Percentiles rank a stretch among this genome's conserved stretches.
These are phyloP conservation scores for Ormosia emarginata DNA, from an alignment of 306 rosid species.

Conservation along the genomic window DNA sequence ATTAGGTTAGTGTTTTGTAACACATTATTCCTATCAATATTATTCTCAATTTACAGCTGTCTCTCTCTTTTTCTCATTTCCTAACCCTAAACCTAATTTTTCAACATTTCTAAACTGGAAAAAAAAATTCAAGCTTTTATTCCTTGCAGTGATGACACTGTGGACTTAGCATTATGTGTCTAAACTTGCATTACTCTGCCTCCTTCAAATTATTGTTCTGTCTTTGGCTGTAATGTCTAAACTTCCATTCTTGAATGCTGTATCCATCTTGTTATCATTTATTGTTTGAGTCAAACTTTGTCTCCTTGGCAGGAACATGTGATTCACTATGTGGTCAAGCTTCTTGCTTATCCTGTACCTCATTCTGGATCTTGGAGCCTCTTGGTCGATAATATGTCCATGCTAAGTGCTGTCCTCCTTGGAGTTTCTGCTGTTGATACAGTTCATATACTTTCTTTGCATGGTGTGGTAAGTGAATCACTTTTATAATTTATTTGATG, in stretches of 20 bases:
- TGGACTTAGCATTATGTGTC: not conserved
- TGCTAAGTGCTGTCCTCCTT: slow-evolving; percentile 60
- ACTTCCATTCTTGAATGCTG: not conserved
- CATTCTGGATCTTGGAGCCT: slow-evolving; percentile 49
- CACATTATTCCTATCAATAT: too few species aligned
- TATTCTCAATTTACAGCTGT: too few species aligned
- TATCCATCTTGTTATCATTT: not conserved
- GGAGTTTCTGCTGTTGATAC: slow-evolving; percentile 59
- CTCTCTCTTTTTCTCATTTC: too few species aligned
- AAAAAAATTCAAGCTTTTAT: not conserved
- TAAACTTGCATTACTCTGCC: slow-evolving; percentile 1
- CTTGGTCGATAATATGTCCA: slow-evolving; percentile 54
- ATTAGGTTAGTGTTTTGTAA: too few species aligned
- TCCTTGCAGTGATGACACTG: not conserved
- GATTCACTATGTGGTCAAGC: slow-evolving; percentile 60
- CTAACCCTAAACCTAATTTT: too few species aligned
- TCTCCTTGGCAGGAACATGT: slow-evolving; percentile 67
- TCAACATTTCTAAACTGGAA: not conserved
- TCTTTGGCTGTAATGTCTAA: not conserved
- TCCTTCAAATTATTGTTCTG: not conserved
- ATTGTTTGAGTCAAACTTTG: slow-evolving; percentile 12
- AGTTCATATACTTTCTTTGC: slow-evolving; percentile 71
- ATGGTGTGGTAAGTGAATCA: slow-evolving; percentile 62
- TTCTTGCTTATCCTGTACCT: slow-evolving; percentile 59
- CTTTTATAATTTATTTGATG: not conserved